phyloP scores from a whole-genome alignment of 305 asterid species.

The Salvia sclarea region DNA sequence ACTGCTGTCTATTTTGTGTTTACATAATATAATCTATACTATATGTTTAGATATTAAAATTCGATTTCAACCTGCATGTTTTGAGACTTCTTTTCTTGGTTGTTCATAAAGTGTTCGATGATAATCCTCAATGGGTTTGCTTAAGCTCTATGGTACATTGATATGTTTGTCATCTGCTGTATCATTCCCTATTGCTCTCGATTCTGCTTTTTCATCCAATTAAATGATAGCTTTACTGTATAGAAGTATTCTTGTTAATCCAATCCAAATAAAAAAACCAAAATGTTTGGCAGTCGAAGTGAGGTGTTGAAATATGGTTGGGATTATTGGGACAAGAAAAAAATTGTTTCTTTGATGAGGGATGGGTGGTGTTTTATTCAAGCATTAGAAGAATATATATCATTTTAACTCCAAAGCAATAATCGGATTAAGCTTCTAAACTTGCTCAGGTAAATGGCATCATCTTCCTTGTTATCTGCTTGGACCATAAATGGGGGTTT shows the following conservation, averaged over 20 bases:
- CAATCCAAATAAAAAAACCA: too few species aligned
- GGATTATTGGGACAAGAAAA: not conserved
- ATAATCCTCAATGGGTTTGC: not conserved
- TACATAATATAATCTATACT: too few species aligned
- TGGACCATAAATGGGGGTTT: constrained; percentile 33
- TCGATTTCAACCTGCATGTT: not conserved
- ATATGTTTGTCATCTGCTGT: not conserved
- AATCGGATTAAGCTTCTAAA: not conserved
- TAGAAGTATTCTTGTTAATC: not conserved
- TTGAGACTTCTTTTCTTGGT: not conserved
- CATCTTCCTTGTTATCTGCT: constrained; percentile 38
- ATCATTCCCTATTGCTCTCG: not conserved
- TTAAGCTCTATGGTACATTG: not conserved
- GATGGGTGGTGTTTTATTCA: not conserved
- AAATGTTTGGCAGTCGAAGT: too few species aligned
- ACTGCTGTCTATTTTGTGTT: too few species aligned
- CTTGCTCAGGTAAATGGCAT: constrained; percentile 41
- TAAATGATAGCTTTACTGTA: not conserved
- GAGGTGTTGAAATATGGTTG: too few species aligned
- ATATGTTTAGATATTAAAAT: not conserved
- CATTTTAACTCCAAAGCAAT: not conserved
- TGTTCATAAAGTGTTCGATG: not conserved
- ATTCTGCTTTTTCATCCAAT: not conserved
- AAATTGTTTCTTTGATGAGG: not conserved
- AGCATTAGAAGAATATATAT: not conserved